Conservation (phyloP, 208 protist genomes). For the Trypanosoma vivax region DNA sequence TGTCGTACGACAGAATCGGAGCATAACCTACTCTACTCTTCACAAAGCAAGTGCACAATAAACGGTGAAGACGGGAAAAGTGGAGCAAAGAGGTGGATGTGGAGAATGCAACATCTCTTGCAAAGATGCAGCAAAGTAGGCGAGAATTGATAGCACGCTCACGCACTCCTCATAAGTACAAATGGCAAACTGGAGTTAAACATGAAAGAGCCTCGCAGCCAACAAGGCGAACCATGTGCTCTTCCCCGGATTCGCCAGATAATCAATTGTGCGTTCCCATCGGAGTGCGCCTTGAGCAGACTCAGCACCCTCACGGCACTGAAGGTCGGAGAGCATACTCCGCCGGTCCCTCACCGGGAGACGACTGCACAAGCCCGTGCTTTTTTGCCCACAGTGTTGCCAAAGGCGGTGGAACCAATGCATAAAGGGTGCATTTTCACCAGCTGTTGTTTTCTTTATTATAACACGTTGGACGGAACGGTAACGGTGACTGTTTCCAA, state of each 20-base stretch:
- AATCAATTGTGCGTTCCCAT: constrained; percentile 58
- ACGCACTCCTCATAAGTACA: no score
- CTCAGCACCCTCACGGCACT: constrained; percentile 3
- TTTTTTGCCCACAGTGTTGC: constrained; percentile 22
- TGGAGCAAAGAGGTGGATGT: no score
- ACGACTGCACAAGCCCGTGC: constrained; percentile 1
- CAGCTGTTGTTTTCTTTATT: constrained; percentile 25
- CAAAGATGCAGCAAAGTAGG: no score
- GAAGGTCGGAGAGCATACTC: constrained; percentile 2
- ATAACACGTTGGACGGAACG: constrained; percentile 41
- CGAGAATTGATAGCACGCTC: no score
- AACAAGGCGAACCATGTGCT: constrained; percentile 30
- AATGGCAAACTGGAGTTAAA: constrained; percentile 30
- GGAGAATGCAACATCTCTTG: no score
- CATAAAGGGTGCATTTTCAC: constrained; percentile 6
- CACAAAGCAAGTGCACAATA: no score
- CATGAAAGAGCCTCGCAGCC: constrained; percentile 32
- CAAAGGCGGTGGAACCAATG: constrained; percentile 10
- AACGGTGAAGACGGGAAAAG: no score
- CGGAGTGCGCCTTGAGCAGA: constrained; percentile 32
- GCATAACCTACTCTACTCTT: no score
- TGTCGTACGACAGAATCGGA: no score
- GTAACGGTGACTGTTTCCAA: constrained; percentile 67
- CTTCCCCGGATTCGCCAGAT: constrained; percentile 55
- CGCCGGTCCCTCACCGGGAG: constrained; percentile 10